Evolutionary conservation across 768 basidiomycete genomes (phyloP).

Genomic region (Phylloporus rhodoxanthus): DNA sequence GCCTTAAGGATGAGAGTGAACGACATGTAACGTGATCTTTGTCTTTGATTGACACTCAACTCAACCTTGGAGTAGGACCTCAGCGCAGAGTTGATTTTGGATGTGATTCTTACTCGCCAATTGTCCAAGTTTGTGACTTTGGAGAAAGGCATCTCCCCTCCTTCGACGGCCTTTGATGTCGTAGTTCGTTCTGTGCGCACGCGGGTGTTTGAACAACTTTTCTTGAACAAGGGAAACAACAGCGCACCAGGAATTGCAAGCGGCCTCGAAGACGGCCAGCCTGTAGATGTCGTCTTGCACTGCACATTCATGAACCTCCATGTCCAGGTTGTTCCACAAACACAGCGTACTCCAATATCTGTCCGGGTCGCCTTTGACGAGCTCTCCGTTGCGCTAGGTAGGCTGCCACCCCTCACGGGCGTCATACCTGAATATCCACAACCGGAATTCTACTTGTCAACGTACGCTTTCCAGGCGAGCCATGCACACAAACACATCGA

Average conservation of each 20-base stretch:
- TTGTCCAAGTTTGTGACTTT: slow-evolving; percentile 30
- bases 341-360: not conserved
- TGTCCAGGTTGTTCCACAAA: slow-evolving; percentile 10
- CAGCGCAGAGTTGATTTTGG: slow-evolving; percentile 37
- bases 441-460: slow-evolving; percentile 19
- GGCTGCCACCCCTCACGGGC: not conserved
- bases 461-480: slow-evolving; percentile 16
- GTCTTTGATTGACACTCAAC: not conserved
- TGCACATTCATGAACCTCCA: slow-evolving; percentile 13
- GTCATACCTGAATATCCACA: slow-evolving; percentile 2
- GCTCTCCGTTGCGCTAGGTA: slow-evolving; percentile 12
- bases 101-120: slow-evolving; percentile 38
- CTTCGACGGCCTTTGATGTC: slow-evolving; percentile 37
- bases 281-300: slow-evolving; percentile 17
- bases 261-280: slow-evolving; percentile 1
- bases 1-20: slow-evolving; percentile 44
- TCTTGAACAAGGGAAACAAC: slow-evolving; percentile 4
- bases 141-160: slow-evolving; percentile 8
- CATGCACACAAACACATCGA: slow-evolving; percentile 5
- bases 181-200: slow-evolving; percentile 36
- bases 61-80: slow-evolving; percentile 26
- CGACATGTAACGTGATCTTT: slow-evolving; percentile 35
- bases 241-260: not conserved
- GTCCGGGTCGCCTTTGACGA: slow-evolving; percentile 13
- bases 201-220: slow-evolving; percentile 45